phyloP scores from a whole-genome alignment of 2,329 filamentous ascomycete genomes.

The Beauveria pseudobassiana region DNA sequence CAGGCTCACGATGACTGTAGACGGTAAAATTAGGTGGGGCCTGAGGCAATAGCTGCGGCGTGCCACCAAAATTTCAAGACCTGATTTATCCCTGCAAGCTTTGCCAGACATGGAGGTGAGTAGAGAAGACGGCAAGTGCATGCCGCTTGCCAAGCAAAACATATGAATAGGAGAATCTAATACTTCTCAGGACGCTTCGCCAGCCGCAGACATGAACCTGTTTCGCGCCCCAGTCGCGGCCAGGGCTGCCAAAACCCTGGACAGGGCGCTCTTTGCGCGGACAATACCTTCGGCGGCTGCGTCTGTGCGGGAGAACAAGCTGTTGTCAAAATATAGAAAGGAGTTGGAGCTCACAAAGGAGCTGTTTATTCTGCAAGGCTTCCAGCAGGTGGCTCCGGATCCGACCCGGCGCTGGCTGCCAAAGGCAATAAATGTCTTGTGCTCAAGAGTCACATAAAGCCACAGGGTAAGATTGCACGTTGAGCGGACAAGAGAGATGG shows the following conservation, averaged over 20 bases:
- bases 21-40: conserved; percentile 4
- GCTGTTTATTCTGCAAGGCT: conserved; percentile 54
- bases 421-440: conserved; percentile 56
- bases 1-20: not conserved
- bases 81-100: not conserved
- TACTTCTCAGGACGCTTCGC: not conserved
- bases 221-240: conserved; percentile 72
- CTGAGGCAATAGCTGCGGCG: conserved; percentile 4
- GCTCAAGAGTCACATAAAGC: conserved; percentile 47
- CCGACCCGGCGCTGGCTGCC: conserved; percentile 45
- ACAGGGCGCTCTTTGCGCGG: conserved; percentile 75
- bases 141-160: not conserved
- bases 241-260: conserved; percentile 70
- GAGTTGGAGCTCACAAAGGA: conserved; percentile 59
- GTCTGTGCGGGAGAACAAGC: conserved; percentile 63
- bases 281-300: conserved; percentile 72
- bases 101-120: conserved; percentile 9
- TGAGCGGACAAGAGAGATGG: not conserved
- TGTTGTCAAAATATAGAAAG: conserved; percentile 65
- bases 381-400: conserved; percentile 56
- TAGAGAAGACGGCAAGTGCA: not conserved
- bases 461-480: conserved; percentile 32
- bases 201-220: conserved; percentile 40
- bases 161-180: not conserved
- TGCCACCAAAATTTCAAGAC: conserved; percentile 1